Evolutionary conservation across 345 rosid species (phyloP), one percentile per base, ranked within the genome.

Genomic region (Salix caprea): DNA sequence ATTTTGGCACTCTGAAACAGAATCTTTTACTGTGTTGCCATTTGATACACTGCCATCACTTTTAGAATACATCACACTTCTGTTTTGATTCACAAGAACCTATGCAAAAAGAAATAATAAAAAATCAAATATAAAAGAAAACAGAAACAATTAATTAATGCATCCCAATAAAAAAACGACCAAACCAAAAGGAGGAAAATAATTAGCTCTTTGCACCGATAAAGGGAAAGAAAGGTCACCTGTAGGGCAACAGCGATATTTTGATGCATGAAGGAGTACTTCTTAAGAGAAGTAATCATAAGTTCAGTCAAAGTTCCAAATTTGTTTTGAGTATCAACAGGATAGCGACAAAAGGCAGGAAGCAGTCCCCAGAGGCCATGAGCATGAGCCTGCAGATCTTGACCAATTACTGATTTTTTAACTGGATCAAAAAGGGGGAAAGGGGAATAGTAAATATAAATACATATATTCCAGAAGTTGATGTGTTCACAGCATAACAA

Each of bases 1-100:
- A 73, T 50, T 84, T 77, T 60, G 81, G 71, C 78, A 75, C 77
- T 86, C 88, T 61, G 77, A 48, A 69, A 71, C 65, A 13, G 84
- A 80, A 80, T 80, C 88, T 75, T 82, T 82, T 67, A 54, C 76
- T 60, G 58, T 36, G 48, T 16, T 50, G 75, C 71, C 42, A 74
- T 74, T 81, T 66, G 76, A 80, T 48, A 84, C 87, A 30, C 40
- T 76, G 64, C 67, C 66, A 70, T 80, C 81, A 18, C 75, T 73
- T 62, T 76, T 76, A 75, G 85, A 75, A 80, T 79, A 48, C 40
- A 85, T 86, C 56, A 67, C 76, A 73, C 78, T 77, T 80, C 76
- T 91, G 79, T 91, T 96, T 83, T 96, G 92, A 85, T 86, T 89
- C 76, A 96, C 97, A 84, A 96, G 91, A 84, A 87, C 79, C 97